Conservation (phyloP, 2,329 filamentous ascomycete genomes). For the Claviceps citrina region DNA sequence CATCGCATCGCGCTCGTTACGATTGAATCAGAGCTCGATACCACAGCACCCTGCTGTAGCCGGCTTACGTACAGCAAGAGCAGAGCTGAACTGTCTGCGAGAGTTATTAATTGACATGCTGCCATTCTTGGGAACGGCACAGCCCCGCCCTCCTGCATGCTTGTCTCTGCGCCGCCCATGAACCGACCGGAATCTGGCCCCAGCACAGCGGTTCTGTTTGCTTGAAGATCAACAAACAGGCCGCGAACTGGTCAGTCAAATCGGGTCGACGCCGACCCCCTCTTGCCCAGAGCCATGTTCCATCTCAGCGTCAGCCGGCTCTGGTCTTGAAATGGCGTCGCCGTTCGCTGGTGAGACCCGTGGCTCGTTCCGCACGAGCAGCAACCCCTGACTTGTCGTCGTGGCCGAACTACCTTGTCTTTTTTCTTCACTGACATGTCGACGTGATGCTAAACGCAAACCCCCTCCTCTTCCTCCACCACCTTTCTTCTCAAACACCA, state of each 20-base stretch:
- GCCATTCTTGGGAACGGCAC: neutral
- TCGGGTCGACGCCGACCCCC: neutral
- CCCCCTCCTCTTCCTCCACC: too few species aligned
- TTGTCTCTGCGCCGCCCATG: neutral
- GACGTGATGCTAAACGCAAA: too few species aligned
- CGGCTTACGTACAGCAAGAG: neutral
- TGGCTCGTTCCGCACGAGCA: neutral
- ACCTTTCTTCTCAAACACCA: too few species aligned
- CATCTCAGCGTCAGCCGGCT: too few species aligned
- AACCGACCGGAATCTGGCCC: neutral
- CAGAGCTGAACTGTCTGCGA: neutral
- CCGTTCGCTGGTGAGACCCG: neutral
- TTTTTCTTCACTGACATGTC: neutral
- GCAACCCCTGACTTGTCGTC: neutral
- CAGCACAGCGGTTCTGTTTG: neutral
- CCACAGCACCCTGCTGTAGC: neutral
- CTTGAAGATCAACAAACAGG: neutral
- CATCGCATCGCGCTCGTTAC: neutral
- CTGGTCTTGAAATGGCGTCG: too few species aligned
- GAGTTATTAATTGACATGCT: neutral
- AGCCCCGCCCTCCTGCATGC: neutral
- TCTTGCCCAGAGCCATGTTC: too few species aligned
- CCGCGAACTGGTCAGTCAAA: neutral
- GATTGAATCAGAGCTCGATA: slow-evolving; percentile 1
- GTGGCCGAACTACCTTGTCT: too few species aligned